These are phyloP conservation scores for Scytalidium lignicola DNA, from an alignment of 2,329 filamentous ascomycete species.

Conservation along the genomic window DNA sequence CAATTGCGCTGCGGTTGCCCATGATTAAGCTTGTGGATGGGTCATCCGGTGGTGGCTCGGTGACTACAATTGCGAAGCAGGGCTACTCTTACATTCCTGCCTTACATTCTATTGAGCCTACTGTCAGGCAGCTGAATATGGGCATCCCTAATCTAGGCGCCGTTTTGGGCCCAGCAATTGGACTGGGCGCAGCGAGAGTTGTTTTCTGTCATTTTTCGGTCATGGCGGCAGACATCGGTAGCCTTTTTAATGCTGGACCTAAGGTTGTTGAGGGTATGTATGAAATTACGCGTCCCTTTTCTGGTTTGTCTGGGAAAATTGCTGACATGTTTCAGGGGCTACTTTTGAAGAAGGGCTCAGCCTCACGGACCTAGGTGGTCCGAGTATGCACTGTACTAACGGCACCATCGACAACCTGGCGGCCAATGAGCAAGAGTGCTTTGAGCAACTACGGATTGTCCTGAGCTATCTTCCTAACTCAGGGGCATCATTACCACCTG, in stretches of 20 bases:
- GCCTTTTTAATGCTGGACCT: constrained; percentile 59
- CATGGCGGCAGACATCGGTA: constrained; percentile 59
- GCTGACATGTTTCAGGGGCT: constrained; percentile 32
- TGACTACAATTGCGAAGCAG: constrained; percentile 50
- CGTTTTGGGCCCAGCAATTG: constrained; percentile 58
- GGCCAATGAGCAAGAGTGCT: constrained; percentile 54
- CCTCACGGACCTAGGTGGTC: constrained; percentile 55
- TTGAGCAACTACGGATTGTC: constrained; percentile 53
- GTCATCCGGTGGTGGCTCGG: constrained; percentile 56
- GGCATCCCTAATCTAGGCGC: constrained; percentile 62
- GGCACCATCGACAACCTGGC: constrained; percentile 63
- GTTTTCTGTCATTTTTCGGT: constrained; percentile 60
- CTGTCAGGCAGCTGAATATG: constrained; percentile 53
- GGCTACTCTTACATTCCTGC: constrained; percentile 58
- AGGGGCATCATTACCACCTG: constrained; percentile 49
- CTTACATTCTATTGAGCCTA: constrained; percentile 46
- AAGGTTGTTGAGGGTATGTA: constrained; percentile 48
- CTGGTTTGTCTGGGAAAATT: background rate
- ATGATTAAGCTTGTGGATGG: constrained; percentile 62
- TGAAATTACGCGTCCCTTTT: background rate
- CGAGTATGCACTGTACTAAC: constrained; percentile 57
- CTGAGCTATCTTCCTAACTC: constrained; percentile 53
- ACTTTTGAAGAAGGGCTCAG: constrained; percentile 60
- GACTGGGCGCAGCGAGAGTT: constrained; percentile 56
- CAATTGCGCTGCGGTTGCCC: constrained; percentile 49